Evolutionary conservation across 495 filamentous ascomycete species (phyloP).

Genomic region (Penicillium simplicissimum): DNA sequence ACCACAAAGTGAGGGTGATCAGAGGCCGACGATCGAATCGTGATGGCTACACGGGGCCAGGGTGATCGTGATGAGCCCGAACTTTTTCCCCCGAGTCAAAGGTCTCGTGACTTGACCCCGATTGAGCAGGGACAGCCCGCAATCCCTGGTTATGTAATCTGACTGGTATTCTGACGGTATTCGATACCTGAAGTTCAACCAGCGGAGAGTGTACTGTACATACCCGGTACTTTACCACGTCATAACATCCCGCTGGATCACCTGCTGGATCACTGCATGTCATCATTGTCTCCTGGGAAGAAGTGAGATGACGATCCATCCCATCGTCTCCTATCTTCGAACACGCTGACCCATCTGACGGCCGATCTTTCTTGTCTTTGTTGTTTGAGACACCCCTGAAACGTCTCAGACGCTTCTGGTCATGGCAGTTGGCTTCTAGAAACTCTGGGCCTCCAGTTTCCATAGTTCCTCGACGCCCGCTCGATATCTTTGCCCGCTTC

Average conservation of each 20-base stretch:
- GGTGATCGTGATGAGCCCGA: constrained; percentile 24
- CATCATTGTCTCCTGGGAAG: constrained; percentile 24
- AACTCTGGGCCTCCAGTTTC: constrained; percentile 12
- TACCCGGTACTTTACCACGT: constrained; percentile 15
- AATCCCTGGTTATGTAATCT: constrained; percentile 2
- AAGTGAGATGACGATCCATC: constrained; percentile 17
- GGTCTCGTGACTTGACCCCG: constrained; percentile 28
- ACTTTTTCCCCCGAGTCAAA: constrained; percentile 31
- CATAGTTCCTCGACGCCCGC: constrained; percentile 6
- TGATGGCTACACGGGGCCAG: constrained; percentile 6
- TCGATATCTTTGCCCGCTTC: constrained; percentile 2
- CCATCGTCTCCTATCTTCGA: neutral
- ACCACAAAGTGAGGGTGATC: constrained; percentile 1
- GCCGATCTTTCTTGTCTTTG: neutral
- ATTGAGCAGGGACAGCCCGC: constrained; percentile 5
- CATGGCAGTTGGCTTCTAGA: constrained; percentile 24
- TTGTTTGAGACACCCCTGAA: neutral
- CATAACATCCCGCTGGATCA: constrained; percentile 26
- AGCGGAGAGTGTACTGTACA: constrained; percentile 4
- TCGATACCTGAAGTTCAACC: neutral
- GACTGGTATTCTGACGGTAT: neutral
- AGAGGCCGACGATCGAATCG: neutral
- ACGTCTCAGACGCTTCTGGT: constrained; percentile 8
- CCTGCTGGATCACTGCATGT: constrained; percentile 20
- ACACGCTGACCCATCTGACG: neutral